Evolutionary conservation across 2,329 filamentous ascomycete genomes (phyloP), one percentile per base, ranked within the genome.

Genomic region (Alternaria incomplexa): DNA sequence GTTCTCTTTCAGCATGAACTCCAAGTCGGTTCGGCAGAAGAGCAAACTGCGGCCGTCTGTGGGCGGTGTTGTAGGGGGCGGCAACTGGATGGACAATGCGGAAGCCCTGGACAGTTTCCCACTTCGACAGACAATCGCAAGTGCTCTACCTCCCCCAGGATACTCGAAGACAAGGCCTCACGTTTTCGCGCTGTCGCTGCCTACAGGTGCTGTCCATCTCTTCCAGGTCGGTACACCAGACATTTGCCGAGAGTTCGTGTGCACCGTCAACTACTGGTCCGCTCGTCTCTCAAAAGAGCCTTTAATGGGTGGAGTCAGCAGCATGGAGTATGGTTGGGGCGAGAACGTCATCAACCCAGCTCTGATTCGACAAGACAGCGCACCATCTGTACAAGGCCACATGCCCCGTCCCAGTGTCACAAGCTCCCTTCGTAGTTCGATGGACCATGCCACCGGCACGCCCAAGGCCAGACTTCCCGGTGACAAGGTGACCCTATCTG

Each of bases 21-120:
- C 84, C 66, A 96, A 96, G 78, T 92, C 91, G 1, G 83, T 89
- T 70, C 86, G 90, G 32, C 86, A 89, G 70, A 93, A 93, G 79
- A 85, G 81, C 65, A 89, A 88, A 66, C 83, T 79, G 74, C 84
- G 86, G 55, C 77, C 81, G 40, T 82, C 83, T 22, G 86, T 86
- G 10, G 89, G 88, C 12, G 88, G 90, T 26, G 86, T 91, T 7
- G 96, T 98, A 3, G 96, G 96, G 68, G 96, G 96, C 64, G 96
- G 96, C 23, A 98, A 99, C 79, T 99, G 96, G 96, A 95, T 95
- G 79, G 94, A 97, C 70, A 98, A 97, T 76, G 96, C 96, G 6
- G 93, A 97, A 67, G 93, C 90, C 67, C 85, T 97, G 10, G 94
- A 93, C 72, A 91, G 90, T 20, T 98, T 97, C 79, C 89, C 91